Evolutionary conservation across 768 basidiomycete species (phyloP), one percentile per base, ranked within the genome.

Genomic region (Leccinum aurantiacum): DNA sequence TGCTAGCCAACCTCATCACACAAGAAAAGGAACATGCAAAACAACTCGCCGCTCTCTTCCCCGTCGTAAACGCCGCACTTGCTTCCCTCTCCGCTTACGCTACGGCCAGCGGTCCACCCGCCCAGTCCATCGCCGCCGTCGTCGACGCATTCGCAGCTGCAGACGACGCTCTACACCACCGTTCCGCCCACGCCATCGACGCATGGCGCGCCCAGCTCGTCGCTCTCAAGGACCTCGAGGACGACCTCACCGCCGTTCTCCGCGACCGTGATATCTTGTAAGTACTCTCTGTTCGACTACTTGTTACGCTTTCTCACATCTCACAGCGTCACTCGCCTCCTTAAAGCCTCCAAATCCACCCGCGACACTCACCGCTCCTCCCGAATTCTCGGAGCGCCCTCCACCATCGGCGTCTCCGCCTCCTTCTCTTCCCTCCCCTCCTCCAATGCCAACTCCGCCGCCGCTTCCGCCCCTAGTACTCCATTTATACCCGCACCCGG

Each of bases 261-360:
- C 62, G 60, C 11, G 91, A 93, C 72, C 77, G 89, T 49, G 91
- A 93, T 66, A 93, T 94, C 63, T 79, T 93, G 91, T 91, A 63
- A 67, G 89, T 80, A 13, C 52, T 6, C 51, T 13, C 19, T 46
- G 37, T 31, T 38, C 5, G 31, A 4, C 10, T 10, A 31, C 29
- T 31, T 31, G 10, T 31, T 11, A 31, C 31, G 10, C 31, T 10
- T 31, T 0, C 31, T 31, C 31, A 31, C 31, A 31, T 31, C 10
- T 31, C 31, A 13, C 62, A 93, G 91, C 2, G 87, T 93, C 19
- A 91, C 87, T 2, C 83, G 91, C 9, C 81, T 93, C 50, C 84
- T 93, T 65, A 93, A 93, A 67, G 85, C 84, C 3, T 90, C 90
- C 22, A 90, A 88, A 64, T 76, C 78, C 2, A 71, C 75, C 3